phyloP scores from a whole-genome alignment of 1,139 yeast species.

The Arxiozyma telluris region DNA sequence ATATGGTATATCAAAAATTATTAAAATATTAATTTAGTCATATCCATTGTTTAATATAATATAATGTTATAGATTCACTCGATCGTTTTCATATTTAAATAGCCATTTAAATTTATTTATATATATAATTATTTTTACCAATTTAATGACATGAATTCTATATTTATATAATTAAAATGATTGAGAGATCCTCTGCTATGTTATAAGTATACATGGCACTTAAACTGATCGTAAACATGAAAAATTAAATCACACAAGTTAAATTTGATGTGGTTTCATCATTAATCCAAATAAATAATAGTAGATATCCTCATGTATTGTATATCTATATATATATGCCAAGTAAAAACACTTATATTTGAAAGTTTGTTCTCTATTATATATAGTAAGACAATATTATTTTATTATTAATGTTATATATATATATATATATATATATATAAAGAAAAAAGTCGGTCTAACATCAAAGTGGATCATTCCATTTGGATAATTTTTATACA shows the following conservation, averaged over 20 bases:
- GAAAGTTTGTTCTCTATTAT: too few relatives aligned
- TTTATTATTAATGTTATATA: neutral
- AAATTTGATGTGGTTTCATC: too few relatives aligned
- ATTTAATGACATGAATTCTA: neutral
- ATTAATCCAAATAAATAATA: neutral
- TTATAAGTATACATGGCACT: too few relatives aligned
- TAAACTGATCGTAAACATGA: too few relatives aligned
- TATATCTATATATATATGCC: neutral
- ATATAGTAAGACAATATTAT: too few relatives aligned
- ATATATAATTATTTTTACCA: too few relatives aligned
- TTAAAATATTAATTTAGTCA: constrained; percentile 33
- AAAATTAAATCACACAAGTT: too few relatives aligned
- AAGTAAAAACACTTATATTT: too few relatives aligned
- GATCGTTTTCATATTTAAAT: neutral
- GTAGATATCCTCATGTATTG: neutral
- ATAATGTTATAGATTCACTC: neutral
- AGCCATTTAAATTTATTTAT: neutral
- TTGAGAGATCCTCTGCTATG: too few relatives aligned
- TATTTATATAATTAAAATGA: neutral
- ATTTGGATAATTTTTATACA: too few relatives aligned
- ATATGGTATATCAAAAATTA: constrained; percentile 72
- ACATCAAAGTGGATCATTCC: neutral
- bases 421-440: too few relatives aligned
- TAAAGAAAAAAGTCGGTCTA: neutral
- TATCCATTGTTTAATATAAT: neutral